These are phyloP conservation scores for Graphium sp. DNA, from an alignment of 2,329 filamentous ascomycete genomes.

Conservation along the genomic window DNA sequence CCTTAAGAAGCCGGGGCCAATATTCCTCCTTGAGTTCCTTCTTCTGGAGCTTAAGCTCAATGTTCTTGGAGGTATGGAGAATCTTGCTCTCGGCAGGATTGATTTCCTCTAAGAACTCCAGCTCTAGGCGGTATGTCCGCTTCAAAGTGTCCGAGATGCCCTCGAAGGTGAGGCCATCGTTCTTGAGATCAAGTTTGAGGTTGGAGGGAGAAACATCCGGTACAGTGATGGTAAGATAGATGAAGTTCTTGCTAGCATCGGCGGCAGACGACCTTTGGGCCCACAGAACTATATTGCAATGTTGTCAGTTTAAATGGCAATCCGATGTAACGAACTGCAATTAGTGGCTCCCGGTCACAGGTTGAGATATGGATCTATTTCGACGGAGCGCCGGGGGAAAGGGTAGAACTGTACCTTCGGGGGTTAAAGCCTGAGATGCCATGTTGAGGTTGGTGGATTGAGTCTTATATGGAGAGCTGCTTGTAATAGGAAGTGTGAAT, in stretches of 20 bases:
- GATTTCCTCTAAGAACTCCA: slow-evolving; percentile 85
- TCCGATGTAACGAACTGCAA: no score
- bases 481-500: no score
- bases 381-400: no score
- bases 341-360: neutral
- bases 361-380: no score
- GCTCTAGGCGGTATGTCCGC: slow-evolving; percentile 67
- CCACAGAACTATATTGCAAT: slow-evolving; percentile 63
- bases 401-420: no score
- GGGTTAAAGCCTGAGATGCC: no score
- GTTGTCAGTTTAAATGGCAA: neutral
- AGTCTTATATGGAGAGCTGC: no score
- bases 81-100: slow-evolving; percentile 70
- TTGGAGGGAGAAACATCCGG: slow-evolving; percentile 64
- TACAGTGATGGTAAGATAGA: slow-evolving; percentile 84
- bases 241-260: slow-evolving; percentile 77
- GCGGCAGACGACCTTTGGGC: slow-evolving; percentile 79
- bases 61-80: slow-evolving; percentile 73
- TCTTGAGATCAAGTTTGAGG: slow-evolving; percentile 70
- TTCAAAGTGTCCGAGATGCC: slow-evolving; percentile 75
- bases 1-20: slow-evolving; percentile 93
- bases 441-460: no score
- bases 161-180: slow-evolving; percentile 62
- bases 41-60: slow-evolving; percentile 88
- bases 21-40: slow-evolving; percentile 89